phyloP scores from a whole-genome alignment of 257 asterid species.

The Gentiana macrophylla region DNA sequence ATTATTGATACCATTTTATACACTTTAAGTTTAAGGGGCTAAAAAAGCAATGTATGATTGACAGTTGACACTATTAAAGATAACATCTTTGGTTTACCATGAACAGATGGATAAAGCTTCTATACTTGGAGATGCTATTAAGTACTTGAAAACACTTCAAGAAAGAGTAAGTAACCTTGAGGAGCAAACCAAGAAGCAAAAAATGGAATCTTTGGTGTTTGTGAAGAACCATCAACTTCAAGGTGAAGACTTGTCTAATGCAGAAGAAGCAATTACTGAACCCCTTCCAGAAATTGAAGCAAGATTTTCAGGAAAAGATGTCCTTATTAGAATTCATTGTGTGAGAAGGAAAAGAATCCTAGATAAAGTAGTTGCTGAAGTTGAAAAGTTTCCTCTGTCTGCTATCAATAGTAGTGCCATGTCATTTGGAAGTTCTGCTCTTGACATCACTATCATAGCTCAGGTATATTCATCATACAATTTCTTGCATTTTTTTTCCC shows the following conservation, averaged over 20 bases:
- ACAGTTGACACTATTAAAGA: too few species aligned
- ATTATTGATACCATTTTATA: too few species aligned
- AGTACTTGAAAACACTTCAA: constrained; percentile 14
- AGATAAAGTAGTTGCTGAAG: constrained; percentile 19
- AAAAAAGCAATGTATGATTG: too few species aligned
- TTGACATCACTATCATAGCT: constrained; percentile 35
- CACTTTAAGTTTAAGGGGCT: too few species aligned
- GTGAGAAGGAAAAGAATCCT: constrained; percentile 29
- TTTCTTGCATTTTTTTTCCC: background rate
- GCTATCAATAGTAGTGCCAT: constrained; percentile 27
- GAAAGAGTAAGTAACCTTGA: constrained; percentile 15
- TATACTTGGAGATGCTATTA: constrained; percentile 15
- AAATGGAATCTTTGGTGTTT: constrained; percentile 7
- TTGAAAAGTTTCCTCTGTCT: constrained; percentile 30
- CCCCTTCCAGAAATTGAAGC: constrained; percentile 34
- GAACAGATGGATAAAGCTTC: constrained; percentile 15
- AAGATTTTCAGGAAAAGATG: constrained; percentile 19
- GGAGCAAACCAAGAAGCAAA: constrained; percentile 11
- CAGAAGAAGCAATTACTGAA: constrained; percentile 3
- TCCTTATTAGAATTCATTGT: constrained; percentile 29
- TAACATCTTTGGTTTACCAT: background rate
- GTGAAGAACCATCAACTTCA: constrained; percentile 10
- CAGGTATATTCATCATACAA: constrained; percentile 17
- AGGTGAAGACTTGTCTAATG: background rate
- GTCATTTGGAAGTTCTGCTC: constrained; percentile 23